These are phyloP conservation scores for Nothophytophthora sp. DNA, from an alignment of 352 stramenopile species.

Conservation along the genomic window DNA sequence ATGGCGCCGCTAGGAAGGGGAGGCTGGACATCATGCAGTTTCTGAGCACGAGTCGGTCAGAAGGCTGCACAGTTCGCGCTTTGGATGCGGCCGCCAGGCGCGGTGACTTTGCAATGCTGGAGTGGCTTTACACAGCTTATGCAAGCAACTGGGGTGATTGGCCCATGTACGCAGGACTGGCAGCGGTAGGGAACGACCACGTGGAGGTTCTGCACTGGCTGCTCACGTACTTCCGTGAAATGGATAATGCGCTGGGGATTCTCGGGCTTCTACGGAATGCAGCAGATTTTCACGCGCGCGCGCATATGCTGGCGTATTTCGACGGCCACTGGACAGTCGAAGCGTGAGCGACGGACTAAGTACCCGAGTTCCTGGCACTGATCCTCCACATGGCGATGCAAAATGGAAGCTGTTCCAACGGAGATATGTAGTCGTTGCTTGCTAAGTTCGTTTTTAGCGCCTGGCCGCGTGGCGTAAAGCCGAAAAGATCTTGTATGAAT, in stretches of 20 bases:
- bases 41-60: constrained; percentile 13
- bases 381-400: too few species aligned
- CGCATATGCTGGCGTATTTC: constrained; percentile 25
- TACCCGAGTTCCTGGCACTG: not conserved
- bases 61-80: constrained; percentile 23
- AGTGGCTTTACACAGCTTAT: constrained; percentile 16
- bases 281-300: constrained; percentile 15
- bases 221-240: constrained; percentile 6
- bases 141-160: constrained; percentile 5
- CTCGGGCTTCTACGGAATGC: constrained; percentile 18
- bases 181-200: constrained; percentile 18
- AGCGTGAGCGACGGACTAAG: not conserved
- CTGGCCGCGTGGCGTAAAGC: too few species aligned
- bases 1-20: constrained; percentile 23
- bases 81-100: constrained; percentile 14
- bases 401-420: too few species aligned
- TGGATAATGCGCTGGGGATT: constrained; percentile 5
- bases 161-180: constrained; percentile 18
- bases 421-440: too few species aligned
- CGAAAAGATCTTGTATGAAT: too few species aligned
- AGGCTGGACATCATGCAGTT: constrained; percentile 31
- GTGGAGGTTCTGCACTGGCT: constrained; percentile 30
- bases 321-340: constrained; percentile 15
- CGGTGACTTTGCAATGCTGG: constrained; percentile 23
- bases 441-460: too few species aligned